Conservation (phyloP, 2,329 filamentous ascomycete species). For the Neofusicoccum parvum region DNA sequence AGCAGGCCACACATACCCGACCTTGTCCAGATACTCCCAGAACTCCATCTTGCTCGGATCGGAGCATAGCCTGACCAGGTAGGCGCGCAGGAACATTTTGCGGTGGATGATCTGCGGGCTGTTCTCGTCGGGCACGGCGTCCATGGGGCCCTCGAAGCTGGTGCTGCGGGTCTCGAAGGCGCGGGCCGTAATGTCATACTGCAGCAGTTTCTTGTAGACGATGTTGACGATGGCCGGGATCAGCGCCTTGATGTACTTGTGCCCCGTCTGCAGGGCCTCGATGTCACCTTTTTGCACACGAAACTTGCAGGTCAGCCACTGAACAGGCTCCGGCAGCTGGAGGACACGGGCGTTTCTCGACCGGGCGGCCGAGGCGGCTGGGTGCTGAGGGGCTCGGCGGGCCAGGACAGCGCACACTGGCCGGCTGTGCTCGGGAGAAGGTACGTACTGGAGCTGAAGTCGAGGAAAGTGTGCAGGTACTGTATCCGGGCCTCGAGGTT, state of each 20-base stretch:
- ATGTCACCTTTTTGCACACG: constrained; percentile 61
- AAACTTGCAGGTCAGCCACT: constrained; percentile 5
- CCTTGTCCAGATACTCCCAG: constrained; percentile 83
- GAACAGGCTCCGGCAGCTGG: neutral
- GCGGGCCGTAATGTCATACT: constrained; percentile 79
- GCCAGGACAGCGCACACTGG: too few species aligned
- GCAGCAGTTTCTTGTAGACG: constrained; percentile 78
- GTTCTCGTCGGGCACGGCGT: constrained; percentile 65
- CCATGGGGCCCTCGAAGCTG: constrained; percentile 68
- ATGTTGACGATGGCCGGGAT: constrained; percentile 84
- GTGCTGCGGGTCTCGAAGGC: constrained; percentile 66
- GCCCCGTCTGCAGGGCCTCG: constrained; percentile 67
- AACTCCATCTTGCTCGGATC: constrained; percentile 76
- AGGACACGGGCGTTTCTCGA: neutral
- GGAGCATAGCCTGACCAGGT: constrained; percentile 72
- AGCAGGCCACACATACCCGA: constrained; percentile 58
- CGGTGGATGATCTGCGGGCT: constrained; percentile 75
- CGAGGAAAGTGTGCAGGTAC: constrained; percentile 75
- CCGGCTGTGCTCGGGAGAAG: neutral
- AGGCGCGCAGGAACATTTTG: constrained; percentile 77
- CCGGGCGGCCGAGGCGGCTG: neutral
- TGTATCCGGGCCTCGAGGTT: constrained; percentile 68
- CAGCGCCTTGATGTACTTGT: constrained; percentile 78
- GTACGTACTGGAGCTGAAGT: constrained; percentile 68
- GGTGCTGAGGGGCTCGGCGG: neutral